Base-by-base conservation (phyloP, 208 protist genomes). In the Trypanosoma conorhini region DNA sequence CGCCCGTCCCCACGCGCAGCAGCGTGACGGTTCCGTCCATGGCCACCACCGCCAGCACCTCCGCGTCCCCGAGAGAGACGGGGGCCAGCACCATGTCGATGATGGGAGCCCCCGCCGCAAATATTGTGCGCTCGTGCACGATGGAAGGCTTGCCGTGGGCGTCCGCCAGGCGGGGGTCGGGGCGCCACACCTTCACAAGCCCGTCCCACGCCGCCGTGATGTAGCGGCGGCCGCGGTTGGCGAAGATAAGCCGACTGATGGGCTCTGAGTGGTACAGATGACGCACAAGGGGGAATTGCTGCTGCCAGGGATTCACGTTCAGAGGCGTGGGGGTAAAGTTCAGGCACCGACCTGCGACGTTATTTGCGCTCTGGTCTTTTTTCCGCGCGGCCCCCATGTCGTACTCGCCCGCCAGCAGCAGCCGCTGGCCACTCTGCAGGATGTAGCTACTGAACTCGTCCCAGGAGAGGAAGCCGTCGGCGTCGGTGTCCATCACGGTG, bases 11-110 rank as follows among this genome's bases (percentile, higher is more conserved):
- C 19, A 81, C 77, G 56, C 89, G 81, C 48, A 89, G 68, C 19
- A 96, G 76, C n/a, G 89, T 96, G 40, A 94, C 40, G 22, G 92
- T 94, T 31, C 92, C 87, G 64, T 96, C 92, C 54, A 93, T 92
- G 22, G 86, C 75, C 17, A 79, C 55, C 17, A 88, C 73, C 19
- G 80, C 85, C n/a, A 88, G 70, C 17, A 95, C 78, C 72, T 96
- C 88, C 5, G 89, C 82, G 70, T 85, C 87, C n/a, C 87, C 89
- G n/a, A 92, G 50, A 0, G 77, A 76, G 15, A 65, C 55, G 5
- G 83, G 46, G 1, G 86, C 82, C 26, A 91, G 65, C 30, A 77
- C 72, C 46, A 94, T 62, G 74, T 86, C 83, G 0, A 87, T 83
- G 70, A 96, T 90, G 44, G 85, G 82, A 21, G 82, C 79, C n/a